phyloP scores from a whole-genome alignment of 2,329 filamentous ascomycete species.

The Aureobasidium sp. region DNA sequence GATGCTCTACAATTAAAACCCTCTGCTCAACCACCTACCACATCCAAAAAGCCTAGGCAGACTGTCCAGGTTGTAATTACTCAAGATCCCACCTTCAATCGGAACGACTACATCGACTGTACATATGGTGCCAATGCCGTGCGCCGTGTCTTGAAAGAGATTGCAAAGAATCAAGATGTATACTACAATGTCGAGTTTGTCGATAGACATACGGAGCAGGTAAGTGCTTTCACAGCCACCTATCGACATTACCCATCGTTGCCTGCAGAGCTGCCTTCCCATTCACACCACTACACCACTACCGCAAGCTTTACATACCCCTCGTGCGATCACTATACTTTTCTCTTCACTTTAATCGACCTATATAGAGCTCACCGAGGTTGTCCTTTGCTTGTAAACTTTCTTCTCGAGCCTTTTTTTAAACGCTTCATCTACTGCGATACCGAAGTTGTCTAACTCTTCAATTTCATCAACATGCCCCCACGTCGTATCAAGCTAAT shows the following conservation, averaged over 20 bases:
- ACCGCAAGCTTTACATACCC: not conserved
- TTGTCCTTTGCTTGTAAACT: not conserved
- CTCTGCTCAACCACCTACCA: not conserved
- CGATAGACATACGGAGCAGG: constrained; percentile 34
- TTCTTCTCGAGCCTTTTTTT: not conserved
- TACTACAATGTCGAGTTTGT: constrained; percentile 37
- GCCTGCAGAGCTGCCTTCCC: not conserved
- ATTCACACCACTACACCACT: not conserved
- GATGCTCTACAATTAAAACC: not conserved
- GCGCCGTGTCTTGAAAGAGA: constrained; percentile 34
- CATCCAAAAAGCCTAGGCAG: not conserved
- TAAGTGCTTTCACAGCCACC: constrained; percentile 26
- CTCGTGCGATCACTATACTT: not conserved
- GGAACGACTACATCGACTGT: constrained; percentile 21
- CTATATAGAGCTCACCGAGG: not conserved
- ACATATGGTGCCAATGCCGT: constrained; percentile 27
- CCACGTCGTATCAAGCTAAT: constrained; percentile 9
- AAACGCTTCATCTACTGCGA: not conserved
- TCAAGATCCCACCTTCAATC: constrained; percentile 1
- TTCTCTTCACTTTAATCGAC: not conserved
- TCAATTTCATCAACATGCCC: not conserved
- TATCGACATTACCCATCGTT: not conserved
- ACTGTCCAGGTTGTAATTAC: not conserved
- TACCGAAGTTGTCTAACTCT: not conserved
- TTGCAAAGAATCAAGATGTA: constrained; percentile 26